phyloP scores from a whole-genome alignment of 2,329 filamentous ascomycete species.

The Teratosphaeria pseudoeucalypti region DNA sequence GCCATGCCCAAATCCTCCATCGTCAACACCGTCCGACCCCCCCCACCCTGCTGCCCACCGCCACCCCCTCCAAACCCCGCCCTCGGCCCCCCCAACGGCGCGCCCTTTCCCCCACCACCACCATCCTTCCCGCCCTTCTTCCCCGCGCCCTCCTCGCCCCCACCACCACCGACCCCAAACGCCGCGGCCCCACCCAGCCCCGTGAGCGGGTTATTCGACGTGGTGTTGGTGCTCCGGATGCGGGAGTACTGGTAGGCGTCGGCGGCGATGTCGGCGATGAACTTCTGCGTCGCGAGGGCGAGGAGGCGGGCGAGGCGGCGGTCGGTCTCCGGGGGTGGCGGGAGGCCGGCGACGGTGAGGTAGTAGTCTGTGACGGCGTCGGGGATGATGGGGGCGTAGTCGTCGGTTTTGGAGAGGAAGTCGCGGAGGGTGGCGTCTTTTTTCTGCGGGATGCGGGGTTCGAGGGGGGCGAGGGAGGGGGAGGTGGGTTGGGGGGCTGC shows the following conservation, averaged over 20 bases:
- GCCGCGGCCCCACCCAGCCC: conserved; percentile 67
- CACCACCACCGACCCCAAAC: conserved; percentile 45
- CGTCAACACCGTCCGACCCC: conserved; percentile 87
- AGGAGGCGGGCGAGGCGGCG: conserved; percentile 84
- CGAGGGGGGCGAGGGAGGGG: conserved; percentile 22
- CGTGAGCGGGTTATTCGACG: conserved; percentile 83
- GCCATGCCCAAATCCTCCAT: conserved; percentile 99
- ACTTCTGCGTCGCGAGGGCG: conserved; percentile 96
- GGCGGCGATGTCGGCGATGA: conserved; percentile 92
- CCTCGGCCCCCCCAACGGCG: conserved; percentile 39
- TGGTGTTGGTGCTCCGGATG: conserved; percentile 86
- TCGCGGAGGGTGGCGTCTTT: conserved; percentile 90
- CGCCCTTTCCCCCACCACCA: conserved; percentile 16
- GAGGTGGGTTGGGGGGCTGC: not conserved
- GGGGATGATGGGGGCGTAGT: conserved; percentile 97
- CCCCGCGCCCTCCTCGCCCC: conserved; percentile 43
- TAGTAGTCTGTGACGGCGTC: conserved; percentile 98
- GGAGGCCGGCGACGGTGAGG: conserved; percentile 87
- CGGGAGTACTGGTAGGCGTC: conserved; percentile 97
- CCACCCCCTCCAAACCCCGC: conserved; percentile 56
- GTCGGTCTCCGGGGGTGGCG: conserved; percentile 82
- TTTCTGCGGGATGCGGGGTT: conserved; percentile 58
- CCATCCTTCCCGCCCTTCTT: conserved; percentile 35
- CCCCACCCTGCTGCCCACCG: conserved; percentile 78
- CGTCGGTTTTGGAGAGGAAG: conserved; percentile 93